Percentiles rank a stretch among this genome's conserved stretches.
These are phyloP conservation scores for Crithidia expoeki DNA, from an alignment of 208 protist genomes.

Conservation along the genomic window DNA sequence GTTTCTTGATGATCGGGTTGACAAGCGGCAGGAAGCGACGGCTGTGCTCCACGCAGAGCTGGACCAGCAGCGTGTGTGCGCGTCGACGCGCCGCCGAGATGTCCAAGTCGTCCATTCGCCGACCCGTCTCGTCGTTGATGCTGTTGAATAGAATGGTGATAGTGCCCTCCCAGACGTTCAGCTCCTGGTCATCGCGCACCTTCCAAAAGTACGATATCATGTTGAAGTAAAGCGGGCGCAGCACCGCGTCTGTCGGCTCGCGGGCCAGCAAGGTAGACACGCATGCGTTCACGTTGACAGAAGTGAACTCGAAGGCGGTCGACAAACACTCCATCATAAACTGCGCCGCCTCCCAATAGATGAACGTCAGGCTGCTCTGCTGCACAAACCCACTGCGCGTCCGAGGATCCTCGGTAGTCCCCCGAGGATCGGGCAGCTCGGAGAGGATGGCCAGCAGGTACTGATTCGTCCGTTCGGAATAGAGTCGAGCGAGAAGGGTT, in stretches of 20 bases:
- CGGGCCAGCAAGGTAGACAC: conserved; percentile 47
- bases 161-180: conserved; percentile 73
- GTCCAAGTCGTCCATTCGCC: conserved; percentile 34
- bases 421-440: conserved; percentile 48
- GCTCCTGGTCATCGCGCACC: conserved; percentile 40
- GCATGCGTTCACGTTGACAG: conserved; percentile 45
- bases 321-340: conserved; percentile 79
- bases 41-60: conserved; percentile 37
- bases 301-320: conserved; percentile 55
- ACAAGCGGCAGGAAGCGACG: conserved; percentile 27
- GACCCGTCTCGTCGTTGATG: conserved; percentile 34
- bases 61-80: conserved; percentile 63
- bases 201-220: conserved; percentile 83
- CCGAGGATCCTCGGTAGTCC: conserved; percentile 58
- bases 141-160: conserved; percentile 60
- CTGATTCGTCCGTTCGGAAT: conserved; percentile 56
- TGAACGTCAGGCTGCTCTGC: conserved; percentile 73
- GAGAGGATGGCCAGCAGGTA: conserved; percentile 49
- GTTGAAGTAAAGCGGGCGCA: conserved; percentile 82
- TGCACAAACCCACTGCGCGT: conserved; percentile 71
- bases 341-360: conserved; percentile 66
- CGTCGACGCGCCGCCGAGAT: conserved; percentile 48
- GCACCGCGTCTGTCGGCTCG: conserved; percentile 69
- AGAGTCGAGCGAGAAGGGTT: conserved; percentile 39
- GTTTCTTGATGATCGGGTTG: conserved; percentile 27